Evolutionary conservation across 1,284 basidiomycete species (phyloP).

Genomic region (Takashimella tepidaria): DNA sequence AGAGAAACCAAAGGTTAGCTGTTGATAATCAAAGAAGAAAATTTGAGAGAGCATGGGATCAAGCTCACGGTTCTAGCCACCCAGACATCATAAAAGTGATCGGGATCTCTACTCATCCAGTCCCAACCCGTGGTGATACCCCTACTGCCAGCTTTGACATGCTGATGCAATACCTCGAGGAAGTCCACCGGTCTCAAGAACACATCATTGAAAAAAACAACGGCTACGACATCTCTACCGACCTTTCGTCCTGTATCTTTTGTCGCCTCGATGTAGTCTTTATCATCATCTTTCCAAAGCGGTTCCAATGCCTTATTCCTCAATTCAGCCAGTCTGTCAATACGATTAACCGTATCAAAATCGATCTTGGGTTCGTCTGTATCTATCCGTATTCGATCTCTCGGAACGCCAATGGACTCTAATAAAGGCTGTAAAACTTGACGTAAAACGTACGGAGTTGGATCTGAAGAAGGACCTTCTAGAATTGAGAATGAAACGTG

Average conservation of each 20-base stretch:
- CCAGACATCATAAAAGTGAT: conserved; percentile 48
- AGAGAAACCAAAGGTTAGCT: neutral
- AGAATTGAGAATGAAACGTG: conserved; percentile 39
- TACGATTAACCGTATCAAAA: conserved; percentile 40
- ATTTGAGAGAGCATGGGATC: neutral
- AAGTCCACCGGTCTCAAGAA: conserved; percentile 41
- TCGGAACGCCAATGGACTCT: conserved; percentile 29
- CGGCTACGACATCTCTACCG: conserved; percentile 23
- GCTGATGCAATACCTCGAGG: conserved; percentile 44
- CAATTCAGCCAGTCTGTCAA: conserved; percentile 42
- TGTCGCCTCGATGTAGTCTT: neutral
- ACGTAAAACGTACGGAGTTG: conserved; percentile 36
- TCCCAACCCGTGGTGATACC: conserved; percentile 46
- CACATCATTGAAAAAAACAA: conserved; percentile 49
- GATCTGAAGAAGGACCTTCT: conserved; percentile 46
- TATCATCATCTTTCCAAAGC: conserved; percentile 31
- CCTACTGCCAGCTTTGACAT: conserved; percentile 26
- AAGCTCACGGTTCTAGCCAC: conserved; percentile 40
- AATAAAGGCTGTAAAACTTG: conserved; percentile 37
- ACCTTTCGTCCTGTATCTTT: conserved; percentile 11
- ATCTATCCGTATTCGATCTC: conserved; percentile 23
- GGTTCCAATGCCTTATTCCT: conserved; percentile 43
- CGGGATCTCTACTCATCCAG: conserved; percentile 42
- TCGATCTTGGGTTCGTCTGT: conserved; percentile 37
- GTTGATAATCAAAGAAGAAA: neutral